phyloP scores from a whole-genome alignment of 192 early-diverging fungal genomes.

The Umbelopsis sp. region DNA sequence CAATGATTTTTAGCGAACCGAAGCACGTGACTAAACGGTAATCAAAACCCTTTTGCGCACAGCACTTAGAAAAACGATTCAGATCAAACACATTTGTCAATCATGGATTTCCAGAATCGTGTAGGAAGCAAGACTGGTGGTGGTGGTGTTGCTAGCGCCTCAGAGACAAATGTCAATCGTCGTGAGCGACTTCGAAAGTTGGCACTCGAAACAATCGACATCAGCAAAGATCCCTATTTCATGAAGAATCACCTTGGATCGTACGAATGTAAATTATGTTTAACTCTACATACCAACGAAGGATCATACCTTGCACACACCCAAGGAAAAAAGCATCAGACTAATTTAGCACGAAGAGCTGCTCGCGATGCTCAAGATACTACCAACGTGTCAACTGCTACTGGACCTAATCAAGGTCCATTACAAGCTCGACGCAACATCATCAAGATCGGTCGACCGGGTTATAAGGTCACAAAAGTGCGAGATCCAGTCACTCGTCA shows the following conservation, averaged over 20 bases:
- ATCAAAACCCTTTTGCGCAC: not conserved
- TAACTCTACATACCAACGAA: constrained; percentile 89
- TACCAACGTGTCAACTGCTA: constrained; percentile 44
- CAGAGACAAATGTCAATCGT: constrained; percentile 89
- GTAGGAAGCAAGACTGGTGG: constrained; percentile 90
- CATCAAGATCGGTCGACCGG: constrained; percentile 95
- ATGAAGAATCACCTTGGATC: constrained; percentile 90
- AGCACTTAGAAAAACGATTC: not conserved
- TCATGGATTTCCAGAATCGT: constrained; percentile 82
- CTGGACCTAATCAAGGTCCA: constrained; percentile 42
- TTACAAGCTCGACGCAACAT: constrained; percentile 67
- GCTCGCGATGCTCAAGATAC: constrained; percentile 81
- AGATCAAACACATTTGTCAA: not conserved
- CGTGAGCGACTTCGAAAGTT: constrained; percentile 94
- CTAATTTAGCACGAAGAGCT: constrained; percentile 86
- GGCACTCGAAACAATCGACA: constrained; percentile 93
- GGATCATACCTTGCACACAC: constrained; percentile 96
- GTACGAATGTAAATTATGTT: constrained; percentile 82
- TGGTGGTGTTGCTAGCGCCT: constrained; percentile 81
- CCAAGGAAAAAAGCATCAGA: constrained; percentile 98
- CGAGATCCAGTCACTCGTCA: constrained; percentile 86
- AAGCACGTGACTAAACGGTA: not conserved
- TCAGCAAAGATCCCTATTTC: constrained; percentile 96
- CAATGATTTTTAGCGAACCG: too few species aligned
- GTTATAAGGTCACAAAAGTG: constrained; percentile 92